Evolutionary conservation across 768 basidiomycete species (phyloP).

Genomic region (Russula foetens): DNA sequence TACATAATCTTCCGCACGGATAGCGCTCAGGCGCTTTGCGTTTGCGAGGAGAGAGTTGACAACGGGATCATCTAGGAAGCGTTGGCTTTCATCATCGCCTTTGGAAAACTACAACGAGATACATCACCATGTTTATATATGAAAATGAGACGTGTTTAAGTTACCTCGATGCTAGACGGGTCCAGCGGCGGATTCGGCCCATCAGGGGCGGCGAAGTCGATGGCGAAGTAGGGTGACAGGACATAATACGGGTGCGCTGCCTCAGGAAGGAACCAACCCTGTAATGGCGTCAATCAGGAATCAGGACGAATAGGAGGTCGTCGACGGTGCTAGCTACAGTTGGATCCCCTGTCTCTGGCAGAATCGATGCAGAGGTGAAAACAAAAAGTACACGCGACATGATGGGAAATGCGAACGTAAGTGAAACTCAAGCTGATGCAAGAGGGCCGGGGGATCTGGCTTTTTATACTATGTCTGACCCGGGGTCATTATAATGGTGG

Average conservation of each 20-base stretch:
- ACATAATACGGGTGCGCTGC: constrained; percentile 31
- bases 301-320: not conserved
- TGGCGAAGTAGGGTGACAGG: constrained; percentile 32
- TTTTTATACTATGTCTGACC: too few species aligned
- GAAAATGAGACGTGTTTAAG: not conserved
- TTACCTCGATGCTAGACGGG: constrained; percentile 42
- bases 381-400: constrained; percentile 60
- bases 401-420: too few species aligned
- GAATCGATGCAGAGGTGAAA: constrained; percentile 56
- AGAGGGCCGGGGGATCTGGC: too few species aligned
- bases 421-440: too few species aligned
- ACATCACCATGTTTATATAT: not conserved
- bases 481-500: too few species aligned
- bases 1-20: constrained; percentile 53
- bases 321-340: constrained; percentile 33
- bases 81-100: constrained; percentile 41
- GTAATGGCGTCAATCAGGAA: too few species aligned
- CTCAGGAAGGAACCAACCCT: constrained; percentile 78
- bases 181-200: constrained; percentile 68
- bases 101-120: constrained; percentile 35
- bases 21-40: constrained; percentile 53
- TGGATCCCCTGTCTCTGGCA: constrained; percentile 39
- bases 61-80: constrained; percentile 51
- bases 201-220: constrained; percentile 38
- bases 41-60: constrained; percentile 43